Evolutionary conservation across 768 basidiomycete genomes (phyloP).

Genomic region (Boletus vermiculosoides): DNA sequence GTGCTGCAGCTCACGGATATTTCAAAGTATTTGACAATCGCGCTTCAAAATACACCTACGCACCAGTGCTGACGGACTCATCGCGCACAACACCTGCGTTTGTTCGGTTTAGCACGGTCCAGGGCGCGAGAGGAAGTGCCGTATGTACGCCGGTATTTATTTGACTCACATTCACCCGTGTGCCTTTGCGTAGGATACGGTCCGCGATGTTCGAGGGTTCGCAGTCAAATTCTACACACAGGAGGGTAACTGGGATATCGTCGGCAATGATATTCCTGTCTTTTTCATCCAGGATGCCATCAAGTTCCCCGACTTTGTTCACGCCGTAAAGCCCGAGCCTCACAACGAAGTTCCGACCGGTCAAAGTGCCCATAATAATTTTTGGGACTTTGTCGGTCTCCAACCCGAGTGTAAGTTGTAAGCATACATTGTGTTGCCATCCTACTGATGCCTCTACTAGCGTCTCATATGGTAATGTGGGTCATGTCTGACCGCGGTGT

Average conservation of each 20-base stretch:
- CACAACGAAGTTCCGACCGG: conserved; percentile 75
- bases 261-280: conserved; percentile 80
- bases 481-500: conserved; percentile 81
- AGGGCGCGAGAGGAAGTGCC: conserved; percentile 78
- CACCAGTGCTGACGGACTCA: conserved; percentile 70
- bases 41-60: conserved; percentile 69
- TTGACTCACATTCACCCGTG: background rate
- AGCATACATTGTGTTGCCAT: background rate
- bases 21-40: conserved; percentile 72
- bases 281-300: conserved; percentile 82
- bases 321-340: conserved; percentile 84
- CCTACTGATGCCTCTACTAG: conserved; percentile 33
- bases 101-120: conserved; percentile 84
- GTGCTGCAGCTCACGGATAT: conserved; percentile 77
- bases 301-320: conserved; percentile 84
- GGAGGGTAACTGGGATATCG: conserved; percentile 87
- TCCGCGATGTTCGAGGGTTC: conserved; percentile 86
- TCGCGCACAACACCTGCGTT: conserved; percentile 74
- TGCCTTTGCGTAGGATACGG: conserved; percentile 51
- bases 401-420: conserved; percentile 55
- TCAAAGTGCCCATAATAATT: conserved; percentile 76
- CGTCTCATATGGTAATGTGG: conserved; percentile 81
- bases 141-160: conserved; percentile 40
- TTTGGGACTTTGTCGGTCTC: conserved; percentile 81
- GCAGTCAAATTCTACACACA: conserved; percentile 80